phyloP scores from a whole-genome alignment of 148 eudicot genomes.

The Dianthus caryophyllus region DNA sequence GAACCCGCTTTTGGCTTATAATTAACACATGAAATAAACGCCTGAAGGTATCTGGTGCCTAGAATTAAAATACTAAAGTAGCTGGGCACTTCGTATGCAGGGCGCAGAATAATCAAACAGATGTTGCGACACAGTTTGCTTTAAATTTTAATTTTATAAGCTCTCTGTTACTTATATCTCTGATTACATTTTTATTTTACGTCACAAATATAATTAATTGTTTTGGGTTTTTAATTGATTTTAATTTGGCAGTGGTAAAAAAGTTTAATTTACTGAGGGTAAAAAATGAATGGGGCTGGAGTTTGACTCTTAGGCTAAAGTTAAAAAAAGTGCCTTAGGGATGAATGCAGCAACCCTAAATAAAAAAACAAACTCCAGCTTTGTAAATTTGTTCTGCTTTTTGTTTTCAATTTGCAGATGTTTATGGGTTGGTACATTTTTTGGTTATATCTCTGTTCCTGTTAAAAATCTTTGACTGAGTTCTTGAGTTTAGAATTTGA shows the following conservation, averaged over 20 bases:
- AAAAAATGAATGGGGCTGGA: constrained; percentile 22
- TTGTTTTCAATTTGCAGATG: constrained; percentile 5
- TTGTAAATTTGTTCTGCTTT: constrained; percentile 1
- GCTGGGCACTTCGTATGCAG: constrained; percentile 30
- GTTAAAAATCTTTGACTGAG: too few species aligned
- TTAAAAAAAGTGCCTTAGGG: constrained; percentile 21
- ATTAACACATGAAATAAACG: background rate
- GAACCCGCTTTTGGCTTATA: too few species aligned
- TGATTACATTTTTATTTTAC: constrained; percentile 20
- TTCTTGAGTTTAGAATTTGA: too few species aligned
- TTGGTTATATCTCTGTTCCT: too few species aligned
- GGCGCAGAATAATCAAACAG: constrained; percentile 22
- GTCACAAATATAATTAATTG: too few species aligned
- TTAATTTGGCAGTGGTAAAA: too few species aligned
- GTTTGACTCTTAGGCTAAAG: constrained; percentile 30
- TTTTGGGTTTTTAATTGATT: too few species aligned
- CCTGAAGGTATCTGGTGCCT: constrained; percentile 34
- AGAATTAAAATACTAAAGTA: constrained; percentile 8
- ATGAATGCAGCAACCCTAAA: constrained; percentile 35
- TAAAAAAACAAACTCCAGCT: background rate
- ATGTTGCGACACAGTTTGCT: constrained; percentile 37
- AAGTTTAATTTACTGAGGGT: too few species aligned
- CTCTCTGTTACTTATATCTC: constrained; percentile 32
- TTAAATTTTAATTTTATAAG: background rate
- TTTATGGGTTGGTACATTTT: constrained; percentile 6